phyloP scores from a whole-genome alignment of 1,284 basidiomycete genomes.

The Cutaneotrichosporon cavernicola region DNA sequence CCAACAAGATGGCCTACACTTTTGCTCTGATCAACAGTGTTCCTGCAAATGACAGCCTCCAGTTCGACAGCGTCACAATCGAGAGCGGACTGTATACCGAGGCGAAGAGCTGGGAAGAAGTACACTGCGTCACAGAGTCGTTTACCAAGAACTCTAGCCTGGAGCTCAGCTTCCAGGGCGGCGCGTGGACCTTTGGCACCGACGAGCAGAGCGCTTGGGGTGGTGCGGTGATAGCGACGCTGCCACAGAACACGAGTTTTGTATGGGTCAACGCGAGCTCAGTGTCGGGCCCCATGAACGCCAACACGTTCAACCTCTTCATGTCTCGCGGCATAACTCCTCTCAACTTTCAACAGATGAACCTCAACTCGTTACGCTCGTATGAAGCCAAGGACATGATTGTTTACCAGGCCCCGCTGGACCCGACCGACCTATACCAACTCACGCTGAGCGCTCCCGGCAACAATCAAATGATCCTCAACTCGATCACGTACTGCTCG shows the following conservation, averaged over 20 bases:
- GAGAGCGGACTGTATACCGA: neutral
- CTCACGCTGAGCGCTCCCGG: neutral
- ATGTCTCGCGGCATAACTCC: neutral
- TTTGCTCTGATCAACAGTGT: neutral
- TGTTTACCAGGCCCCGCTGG: constrained; percentile 2
- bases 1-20: neutral
- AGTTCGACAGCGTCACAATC: neutral
- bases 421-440: neutral
- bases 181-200: neutral
- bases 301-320: neutral
- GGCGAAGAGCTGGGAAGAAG: neutral
- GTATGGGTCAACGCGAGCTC: constrained; percentile 5
- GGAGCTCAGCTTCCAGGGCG: neutral
- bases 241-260: constrained; percentile 3
- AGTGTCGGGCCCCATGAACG: neutral
- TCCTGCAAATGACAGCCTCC: neutral
- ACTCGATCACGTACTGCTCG: constrained; percentile 8
- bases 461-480: neutral
- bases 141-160: neutral
- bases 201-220: neutral
- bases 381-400: neutral
- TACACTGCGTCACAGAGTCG: neutral
- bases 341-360: neutral
- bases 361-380: neutral
- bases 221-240: neutral